These are phyloP conservation scores for Aleurites moluccanus DNA, from an alignment of 441 rosid species.

Conservation along the genomic window DNA sequence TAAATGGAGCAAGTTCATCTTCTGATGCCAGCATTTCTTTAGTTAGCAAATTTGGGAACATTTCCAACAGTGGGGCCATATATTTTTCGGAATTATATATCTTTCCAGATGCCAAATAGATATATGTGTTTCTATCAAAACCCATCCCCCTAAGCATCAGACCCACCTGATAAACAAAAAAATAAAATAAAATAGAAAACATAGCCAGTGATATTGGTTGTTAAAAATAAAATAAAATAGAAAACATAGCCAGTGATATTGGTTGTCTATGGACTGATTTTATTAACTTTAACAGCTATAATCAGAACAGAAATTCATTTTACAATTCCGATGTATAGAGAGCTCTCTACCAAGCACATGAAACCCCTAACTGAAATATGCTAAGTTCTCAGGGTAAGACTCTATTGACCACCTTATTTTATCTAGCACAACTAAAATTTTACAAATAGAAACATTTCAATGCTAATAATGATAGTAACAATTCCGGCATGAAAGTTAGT, in stretches of 20 bases:
- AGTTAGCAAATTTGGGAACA: constrained; percentile 94
- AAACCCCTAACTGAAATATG: background rate
- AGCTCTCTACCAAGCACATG: constrained; percentile 2
- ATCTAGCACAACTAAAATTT: background rate
- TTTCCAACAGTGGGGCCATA: constrained; percentile 93
- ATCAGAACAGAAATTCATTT: background rate
- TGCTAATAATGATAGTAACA: background rate
- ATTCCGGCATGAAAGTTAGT: background rate
- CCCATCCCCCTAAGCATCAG: constrained; percentile 99
- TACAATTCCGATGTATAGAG: background rate
- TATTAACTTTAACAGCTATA: background rate
- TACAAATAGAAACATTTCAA: background rate
- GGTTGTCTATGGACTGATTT: background rate
- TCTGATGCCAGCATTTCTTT: constrained; percentile 87
- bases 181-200: constrained; percentile 5
- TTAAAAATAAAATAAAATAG: constrained; percentile 9
- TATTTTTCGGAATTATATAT: constrained; percentile 87
- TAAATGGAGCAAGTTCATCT: constrained; percentile 85
- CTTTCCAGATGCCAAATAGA: constrained; percentile 93
- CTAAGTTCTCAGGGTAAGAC: background rate
- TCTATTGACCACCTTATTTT: background rate
- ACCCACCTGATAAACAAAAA: constrained; percentile 65
- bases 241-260: background rate
- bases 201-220: background rate
- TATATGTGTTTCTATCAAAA: constrained; percentile 79